Conservation (phyloP, 31 red algal genomes). For the Pterothamnion heteromorphum region DNA sequence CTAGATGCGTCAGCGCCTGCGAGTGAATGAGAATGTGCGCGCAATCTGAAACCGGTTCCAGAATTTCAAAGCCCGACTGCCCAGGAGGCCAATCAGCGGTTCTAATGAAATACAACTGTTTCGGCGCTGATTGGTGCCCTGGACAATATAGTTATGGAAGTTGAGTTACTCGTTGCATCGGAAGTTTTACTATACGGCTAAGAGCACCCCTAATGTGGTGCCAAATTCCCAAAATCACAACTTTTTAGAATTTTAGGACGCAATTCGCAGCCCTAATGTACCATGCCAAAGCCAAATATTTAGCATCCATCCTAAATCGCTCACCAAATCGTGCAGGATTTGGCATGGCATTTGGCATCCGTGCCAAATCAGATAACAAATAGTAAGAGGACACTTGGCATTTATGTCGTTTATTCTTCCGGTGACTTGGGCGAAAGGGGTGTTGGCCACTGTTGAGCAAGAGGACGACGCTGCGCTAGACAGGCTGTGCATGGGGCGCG, state of each 20-base stretch:
- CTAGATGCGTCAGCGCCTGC: no score
- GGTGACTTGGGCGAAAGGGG: neutral
- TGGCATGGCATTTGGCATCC: neutral
- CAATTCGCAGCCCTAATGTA: neutral
- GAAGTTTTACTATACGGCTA: no score
- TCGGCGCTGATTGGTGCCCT: no score
- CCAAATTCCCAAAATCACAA: neutral
- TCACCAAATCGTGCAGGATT: neutral
- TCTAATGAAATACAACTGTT: no score
- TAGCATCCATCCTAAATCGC: neutral
- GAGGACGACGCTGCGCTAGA: neutral
- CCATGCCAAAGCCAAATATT: neutral
- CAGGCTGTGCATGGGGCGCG: neutral
- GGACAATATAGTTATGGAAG: no score
- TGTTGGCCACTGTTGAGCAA: neutral
- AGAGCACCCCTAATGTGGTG: neutral
- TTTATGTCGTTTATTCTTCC: neutral
- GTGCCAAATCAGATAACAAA: neutral
- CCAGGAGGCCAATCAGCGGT: no score
- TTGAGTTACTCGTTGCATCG: no score
- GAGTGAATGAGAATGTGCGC: no score
- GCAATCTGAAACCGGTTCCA: no score
- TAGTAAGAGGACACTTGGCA: neutral
- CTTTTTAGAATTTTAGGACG: neutral
- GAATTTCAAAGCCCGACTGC: no score